Base-by-base conservation (phyloP, 1,284 basidiomycete species). In the Inonotus hispidus region DNA sequence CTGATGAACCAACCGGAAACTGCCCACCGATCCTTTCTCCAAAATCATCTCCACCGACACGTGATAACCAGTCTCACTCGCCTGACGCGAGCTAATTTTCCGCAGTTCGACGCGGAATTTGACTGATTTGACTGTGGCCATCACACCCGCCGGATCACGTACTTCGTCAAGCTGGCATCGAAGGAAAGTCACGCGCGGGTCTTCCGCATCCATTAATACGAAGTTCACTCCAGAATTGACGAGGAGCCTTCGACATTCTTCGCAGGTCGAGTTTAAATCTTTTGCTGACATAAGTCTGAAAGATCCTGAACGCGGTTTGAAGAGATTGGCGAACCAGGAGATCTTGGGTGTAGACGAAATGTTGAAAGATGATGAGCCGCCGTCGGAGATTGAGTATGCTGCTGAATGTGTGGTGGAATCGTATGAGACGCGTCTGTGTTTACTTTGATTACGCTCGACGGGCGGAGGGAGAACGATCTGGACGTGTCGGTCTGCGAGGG, bases 241-340 rank as follows among this genome's bases (percentile, higher is more conserved):
- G 61, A 97, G 77, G 57, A 95, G 72, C 43, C 84, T 78, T 61
- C 85, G 79, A 73, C 90, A 92, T 71, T 90, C 88, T 65, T 82
- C 82, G 58, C 88, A 77, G 5, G 92, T 90, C 27, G 80, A 82
- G 56, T 83, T 78, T n/a, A 82, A 77, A 64, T 91, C 86, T 62
- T 87, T 79, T 10, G 79, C 76, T 2, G 92, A 93, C 49, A 84
- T 73, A 1, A 93, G 74, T 46, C 76, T 76, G 71, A 85, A 87
- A 14, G 78, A 80, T 16, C 83, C 77, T 0, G 91, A 85, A 69
- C 88, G 92, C 78, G 92, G 88, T 70, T 86, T 90, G 82, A 98
- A 96, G 52, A 97, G 81, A 65, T 88, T 90, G 57, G 86, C 84
- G 66, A 98, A 86, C 95, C 95, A 98, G 61, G 84, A 85, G 53